These are phyloP conservation scores for Talaromyces adpressus DNA, from an alignment of 495 filamentous ascomycete species.

Conservation along the genomic window DNA sequence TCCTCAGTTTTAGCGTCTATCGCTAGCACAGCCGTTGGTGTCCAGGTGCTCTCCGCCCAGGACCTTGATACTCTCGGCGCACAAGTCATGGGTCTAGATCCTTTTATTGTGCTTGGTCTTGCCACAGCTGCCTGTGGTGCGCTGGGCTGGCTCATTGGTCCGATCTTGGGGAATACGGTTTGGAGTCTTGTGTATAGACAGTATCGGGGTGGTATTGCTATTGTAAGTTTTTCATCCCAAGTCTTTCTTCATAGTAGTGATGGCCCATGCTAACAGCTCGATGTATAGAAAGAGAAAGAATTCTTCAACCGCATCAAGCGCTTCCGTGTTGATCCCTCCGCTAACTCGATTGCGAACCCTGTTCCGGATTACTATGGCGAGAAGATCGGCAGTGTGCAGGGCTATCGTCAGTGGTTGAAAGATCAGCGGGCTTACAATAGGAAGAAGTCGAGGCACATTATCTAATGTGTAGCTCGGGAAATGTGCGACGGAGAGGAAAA, in stretches of 20 bases:
- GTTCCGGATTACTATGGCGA: slow-evolving; percentile 73
- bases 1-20: slow-evolving; percentile 61
- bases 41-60: slow-evolving; percentile 53
- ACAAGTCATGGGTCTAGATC: slow-evolving; percentile 73
- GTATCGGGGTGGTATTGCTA: slow-evolving; percentile 57
- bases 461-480: slow-evolving; percentile 10
- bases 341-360: slow-evolving; percentile 59
- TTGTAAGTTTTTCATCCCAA: no score
- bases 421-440: slow-evolving; percentile 96
- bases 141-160: slow-evolving; percentile 79
- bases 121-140: slow-evolving; percentile 65
- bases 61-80: slow-evolving; percentile 61
- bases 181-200: slow-evolving; percentile 67
- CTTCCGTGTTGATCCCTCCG: slow-evolving; percentile 80
- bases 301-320: slow-evolving; percentile 85
- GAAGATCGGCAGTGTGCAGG: slow-evolving; percentile 88
- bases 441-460: slow-evolving; percentile 66
- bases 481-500: not conserved
- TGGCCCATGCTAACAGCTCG: not conserved
- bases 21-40: slow-evolving; percentile 51
- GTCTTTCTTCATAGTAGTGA: no score
- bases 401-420: slow-evolving; percentile 91
- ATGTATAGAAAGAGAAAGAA: slow-evolving; percentile 73
- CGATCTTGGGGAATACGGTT: slow-evolving; percentile 64
- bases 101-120: slow-evolving; percentile 74